Percentiles rank a stretch among this genome's conserved stretches.
phyloP scores from a whole-genome alignment of 768 basidiomycete species.

The Auriscalpium orientale region DNA sequence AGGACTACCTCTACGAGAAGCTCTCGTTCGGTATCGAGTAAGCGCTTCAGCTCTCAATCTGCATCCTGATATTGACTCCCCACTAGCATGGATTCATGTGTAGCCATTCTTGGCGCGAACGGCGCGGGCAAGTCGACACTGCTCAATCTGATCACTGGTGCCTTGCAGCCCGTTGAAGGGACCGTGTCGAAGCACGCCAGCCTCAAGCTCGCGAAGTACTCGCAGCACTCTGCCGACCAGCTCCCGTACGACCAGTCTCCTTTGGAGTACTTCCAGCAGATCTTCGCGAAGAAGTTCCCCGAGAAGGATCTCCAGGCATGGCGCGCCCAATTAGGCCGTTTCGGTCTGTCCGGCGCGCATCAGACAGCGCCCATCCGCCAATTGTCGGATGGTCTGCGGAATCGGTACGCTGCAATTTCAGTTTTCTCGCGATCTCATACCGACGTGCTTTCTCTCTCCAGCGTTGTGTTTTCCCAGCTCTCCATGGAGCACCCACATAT shows the following conservation, averaged over 20 bases:
- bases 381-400: slow-evolving; percentile 91
- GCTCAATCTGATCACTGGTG: slow-evolving; percentile 81
- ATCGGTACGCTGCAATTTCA: slow-evolving; percentile 52
- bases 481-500: slow-evolving; percentile 98
- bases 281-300: slow-evolving; percentile 79
- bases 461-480: slow-evolving; percentile 93
- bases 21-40: slow-evolving; percentile 98
- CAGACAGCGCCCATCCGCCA: slow-evolving; percentile 93
- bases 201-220: slow-evolving; percentile 96
- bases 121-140: slow-evolving; percentile 93
- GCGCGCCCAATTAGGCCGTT: slow-evolving; percentile 91
- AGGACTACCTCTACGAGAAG: slow-evolving; percentile 81
- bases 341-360: slow-evolving; percentile 90
- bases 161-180: slow-evolving; percentile 73
- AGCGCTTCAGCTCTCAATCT: slow-evolving; percentile 19
- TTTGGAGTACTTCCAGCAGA: slow-evolving; percentile 85
- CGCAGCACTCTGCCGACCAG: slow-evolving; percentile 97
- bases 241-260: slow-evolving; percentile 89
- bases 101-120: slow-evolving; percentile 95
- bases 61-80: slow-evolving; percentile 4
- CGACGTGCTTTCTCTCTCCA: slow-evolving; percentile 20
- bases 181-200: slow-evolving; percentile 83
- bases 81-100: slow-evolving; percentile 82
- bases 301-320: slow-evolving; percentile 93
- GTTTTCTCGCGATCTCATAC: not conserved